phyloP scores from a whole-genome alignment of 2,329 filamentous ascomycete genomes.

The Purpureocillium takamizusanense region DNA sequence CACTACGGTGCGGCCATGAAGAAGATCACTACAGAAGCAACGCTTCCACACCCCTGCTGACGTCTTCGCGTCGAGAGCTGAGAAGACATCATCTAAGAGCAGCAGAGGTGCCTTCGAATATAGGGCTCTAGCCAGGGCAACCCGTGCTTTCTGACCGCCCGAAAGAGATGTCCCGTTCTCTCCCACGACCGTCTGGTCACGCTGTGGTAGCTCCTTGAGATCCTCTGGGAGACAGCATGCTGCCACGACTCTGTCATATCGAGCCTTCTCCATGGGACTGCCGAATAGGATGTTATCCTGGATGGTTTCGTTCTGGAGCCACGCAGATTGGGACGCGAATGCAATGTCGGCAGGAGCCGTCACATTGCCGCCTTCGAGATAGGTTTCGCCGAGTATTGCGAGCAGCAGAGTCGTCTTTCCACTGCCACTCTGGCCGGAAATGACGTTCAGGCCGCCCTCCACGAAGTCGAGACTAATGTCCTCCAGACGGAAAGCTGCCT shows the following conservation, averaged over 20 bases:
- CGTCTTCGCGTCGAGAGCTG: slow-evolving; percentile 50
- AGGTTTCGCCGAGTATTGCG: slow-evolving; percentile 45
- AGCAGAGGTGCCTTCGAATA: slow-evolving; percentile 48
- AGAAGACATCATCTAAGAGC: slow-evolving; percentile 51
- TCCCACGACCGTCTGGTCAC: slow-evolving; percentile 43
- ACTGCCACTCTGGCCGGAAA: slow-evolving; percentile 45
- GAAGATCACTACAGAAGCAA: slow-evolving; percentile 47
- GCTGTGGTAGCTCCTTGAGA: slow-evolving; percentile 37
- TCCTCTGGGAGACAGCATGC: slow-evolving; percentile 45
- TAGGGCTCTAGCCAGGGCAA: slow-evolving; percentile 46
- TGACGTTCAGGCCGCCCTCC: slow-evolving; percentile 43
- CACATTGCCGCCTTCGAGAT: slow-evolving; percentile 37
- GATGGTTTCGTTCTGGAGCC: slow-evolving; percentile 49
- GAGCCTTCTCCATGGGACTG: slow-evolving; percentile 36
- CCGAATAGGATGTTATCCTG: slow-evolving; percentile 47
- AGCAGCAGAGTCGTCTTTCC: slow-evolving; percentile 49
- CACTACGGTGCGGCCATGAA: slow-evolving; percentile 44
- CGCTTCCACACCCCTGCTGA: slow-evolving; percentile 45
- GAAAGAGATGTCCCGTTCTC: slow-evolving; percentile 47
- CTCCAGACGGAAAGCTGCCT: slow-evolving; percentile 38
- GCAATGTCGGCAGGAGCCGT: slow-evolving; percentile 42
- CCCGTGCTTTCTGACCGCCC: slow-evolving; percentile 47
- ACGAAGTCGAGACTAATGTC: slow-evolving; percentile 42
- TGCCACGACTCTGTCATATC: slow-evolving; percentile 46
- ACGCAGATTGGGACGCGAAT: slow-evolving; percentile 48